These are phyloP conservation scores for Carex arenaria DNA, from an alignment of 202 grass and related monocot species.

Conservation along the genomic window DNA sequence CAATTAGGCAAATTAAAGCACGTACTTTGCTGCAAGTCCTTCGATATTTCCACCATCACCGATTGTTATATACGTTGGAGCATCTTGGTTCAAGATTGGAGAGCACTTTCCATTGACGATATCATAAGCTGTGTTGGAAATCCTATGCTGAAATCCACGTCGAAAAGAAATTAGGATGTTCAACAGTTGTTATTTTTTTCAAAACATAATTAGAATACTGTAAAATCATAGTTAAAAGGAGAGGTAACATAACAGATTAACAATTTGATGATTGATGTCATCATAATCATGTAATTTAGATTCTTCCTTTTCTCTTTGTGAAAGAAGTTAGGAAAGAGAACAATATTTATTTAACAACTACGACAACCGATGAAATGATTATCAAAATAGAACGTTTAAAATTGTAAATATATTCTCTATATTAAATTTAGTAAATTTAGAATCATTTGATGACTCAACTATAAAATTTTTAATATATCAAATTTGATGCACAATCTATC, in stretches of 20 bases:
- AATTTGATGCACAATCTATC: background rate
- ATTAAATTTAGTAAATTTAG: background rate
- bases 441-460: background rate
- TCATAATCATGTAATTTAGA: background rate
- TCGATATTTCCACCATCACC: slow-evolving; percentile 50
- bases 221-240: background rate
- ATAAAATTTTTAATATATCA: background rate
- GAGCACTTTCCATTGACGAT: slow-evolving; percentile 26
- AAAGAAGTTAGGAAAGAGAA: background rate
- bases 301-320: background rate
- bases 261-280: background rate
- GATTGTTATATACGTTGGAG: slow-evolving; percentile 36
- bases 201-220: background rate
- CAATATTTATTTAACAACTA: background rate
- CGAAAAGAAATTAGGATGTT: background rate
- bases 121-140: slow-evolving; percentile 37
- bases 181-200: background rate
- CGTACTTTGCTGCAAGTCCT: slow-evolving; percentile 31
- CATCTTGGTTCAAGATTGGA: slow-evolving; percentile 24
- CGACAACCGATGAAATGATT: background rate
- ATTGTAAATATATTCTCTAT: background rate
- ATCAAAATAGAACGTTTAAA: background rate
- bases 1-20: background rate
- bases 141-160: slow-evolving; percentile 26
- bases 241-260: background rate